Evolutionary conservation across 2,329 filamentous ascomycete species (phyloP), one percentile per base, ranked within the genome.

Genomic region (Phialemoniopsis sp.): DNA sequence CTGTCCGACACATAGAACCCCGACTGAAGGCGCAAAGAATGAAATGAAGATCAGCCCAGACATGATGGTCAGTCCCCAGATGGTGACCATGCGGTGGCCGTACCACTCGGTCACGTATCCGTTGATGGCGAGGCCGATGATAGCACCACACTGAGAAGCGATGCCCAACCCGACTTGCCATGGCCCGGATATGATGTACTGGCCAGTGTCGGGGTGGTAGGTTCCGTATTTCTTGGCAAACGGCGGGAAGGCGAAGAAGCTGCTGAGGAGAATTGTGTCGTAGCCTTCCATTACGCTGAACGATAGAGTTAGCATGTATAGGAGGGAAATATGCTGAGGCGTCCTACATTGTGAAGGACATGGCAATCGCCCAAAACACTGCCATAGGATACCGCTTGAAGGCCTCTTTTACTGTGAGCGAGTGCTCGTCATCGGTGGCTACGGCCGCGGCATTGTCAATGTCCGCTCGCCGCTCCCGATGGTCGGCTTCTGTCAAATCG

Each of bases 11-110:
- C 73, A 51, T 21, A 72, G 52, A 13, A 67, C 58, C 17, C 62
- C 53, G 4, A 68, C 58, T n/a, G 57, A 66, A 9, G 61, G 62
- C 1, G 70, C 67, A 36, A 74, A 74, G 56, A 74, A 69, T 21
- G 62, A 57, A 40, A 74, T 57, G 46, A 72, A 73, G 47, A 74
- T 64, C 43, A 69, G 68, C 6, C 49, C 60, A 7, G 57, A 52
- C 28, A 74, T 50, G 45, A 59, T 60, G 17, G 56, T 53, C 13
- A 73, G 57, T 4, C 59, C 58, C 18, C 48, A 43, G 29, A 73
- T 62, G 48, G 72, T 59, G 1, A 70, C 64, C 37, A 54, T 57
- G 32, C 66, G 62, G 37, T 72, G 67, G 2, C 72, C 72, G 44
- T 55, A 67, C 37, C 49, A 56, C 21, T 56, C 53, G 1, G 65